These are phyloP conservation scores for Beauveria sp. DNA, from an alignment of 2,329 filamentous ascomycete genomes.

Conservation along the genomic window DNA sequence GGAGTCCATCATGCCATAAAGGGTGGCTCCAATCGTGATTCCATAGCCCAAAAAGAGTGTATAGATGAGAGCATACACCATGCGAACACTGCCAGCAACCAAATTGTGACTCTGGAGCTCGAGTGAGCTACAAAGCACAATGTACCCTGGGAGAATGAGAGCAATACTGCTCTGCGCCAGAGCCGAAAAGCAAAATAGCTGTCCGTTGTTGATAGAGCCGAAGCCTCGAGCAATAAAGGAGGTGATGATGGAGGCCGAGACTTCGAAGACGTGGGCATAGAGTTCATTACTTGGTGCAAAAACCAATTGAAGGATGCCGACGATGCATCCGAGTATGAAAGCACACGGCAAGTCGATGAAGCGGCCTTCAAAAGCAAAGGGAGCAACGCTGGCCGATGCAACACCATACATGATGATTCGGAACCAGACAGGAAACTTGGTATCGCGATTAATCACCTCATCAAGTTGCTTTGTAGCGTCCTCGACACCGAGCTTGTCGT, in stretches of 20 bases:
- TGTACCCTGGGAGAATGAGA: conserved; percentile 60
- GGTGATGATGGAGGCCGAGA: conserved; percentile 52
- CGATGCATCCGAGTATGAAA: conserved; percentile 66
- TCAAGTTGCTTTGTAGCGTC: conserved; percentile 59
- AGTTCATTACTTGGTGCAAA: conserved; percentile 67
- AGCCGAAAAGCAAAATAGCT: conserved; percentile 63
- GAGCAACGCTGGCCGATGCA: conserved; percentile 67
- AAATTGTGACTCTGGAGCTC: conserved; percentile 65
- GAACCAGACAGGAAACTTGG: conserved; percentile 43
- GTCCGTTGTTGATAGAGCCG: conserved; percentile 52
- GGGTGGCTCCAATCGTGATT: conserved; percentile 59
- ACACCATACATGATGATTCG: conserved; percentile 64
- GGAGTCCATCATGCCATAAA: conserved; percentile 56
- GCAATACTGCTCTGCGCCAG: conserved; percentile 67
- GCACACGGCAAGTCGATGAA: conserved; percentile 71
- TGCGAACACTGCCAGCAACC: conserved; percentile 63
- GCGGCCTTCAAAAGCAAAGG: conserved; percentile 71
- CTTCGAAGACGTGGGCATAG: conserved; percentile 48
- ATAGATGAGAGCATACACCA: conserved; percentile 71
- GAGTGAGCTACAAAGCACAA: conserved; percentile 40
- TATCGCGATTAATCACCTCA: conserved; percentile 37
- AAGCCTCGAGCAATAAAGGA: conserved; percentile 63
- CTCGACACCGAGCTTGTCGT: conserved; percentile 65
- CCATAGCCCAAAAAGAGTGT: conserved; percentile 67
- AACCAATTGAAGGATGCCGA: conserved; percentile 68